Evolutionary conservation across 1,284 basidiomycete genomes (phyloP), one percentile per base, ranked within the genome.

Genomic region (Schizophyllum amplum): DNA sequence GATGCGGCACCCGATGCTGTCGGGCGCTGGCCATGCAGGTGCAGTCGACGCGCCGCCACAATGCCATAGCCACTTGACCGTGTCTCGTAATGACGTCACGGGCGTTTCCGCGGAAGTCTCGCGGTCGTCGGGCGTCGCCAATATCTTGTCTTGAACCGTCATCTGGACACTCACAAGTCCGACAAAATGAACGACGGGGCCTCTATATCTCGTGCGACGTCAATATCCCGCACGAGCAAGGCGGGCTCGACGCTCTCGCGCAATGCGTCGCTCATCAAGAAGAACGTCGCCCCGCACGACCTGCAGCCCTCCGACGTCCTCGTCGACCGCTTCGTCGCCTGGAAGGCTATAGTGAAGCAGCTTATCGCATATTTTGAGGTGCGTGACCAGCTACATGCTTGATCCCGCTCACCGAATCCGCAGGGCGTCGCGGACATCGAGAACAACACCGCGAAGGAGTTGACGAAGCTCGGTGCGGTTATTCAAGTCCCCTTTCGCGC

Each of bases 401-500:
- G 20, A 25, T 52, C 47, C 24, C 4, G 22, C 46, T 33, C n/a
- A 15, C 53, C 50, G 9, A 20, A 9, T 47, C n/a, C 48, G n/a
- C n/a, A 90, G 81, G 95, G 95, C 59, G 82, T 96, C 55, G 94
- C 94, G 17, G 93, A 96, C 69, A 94, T 97, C 59, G 89, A 98
- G 75, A 94, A 92, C 74, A 96, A 96, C 73, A 90, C 93, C 20
- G 94, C 94, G 47, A 87, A 87, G 66, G 96, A 98, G 73, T 83
- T 98, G 70, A 92, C 90, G 52, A 97, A 97, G 73, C 86, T 99
- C 54, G 92, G 90, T n/a, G 93, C 90, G 9, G 94, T 98, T 61
- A 96, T 99, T 64, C 96, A 99, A 72, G 96, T 98, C 1, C 97
- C 97, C 1, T 98, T 98, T 78, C 79, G 89, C 54, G 86, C 94